These are phyloP conservation scores for Diaporthe humulicola DNA, from an alignment of 2,329 filamentous ascomycete genomes.

Conservation along the genomic window DNA sequence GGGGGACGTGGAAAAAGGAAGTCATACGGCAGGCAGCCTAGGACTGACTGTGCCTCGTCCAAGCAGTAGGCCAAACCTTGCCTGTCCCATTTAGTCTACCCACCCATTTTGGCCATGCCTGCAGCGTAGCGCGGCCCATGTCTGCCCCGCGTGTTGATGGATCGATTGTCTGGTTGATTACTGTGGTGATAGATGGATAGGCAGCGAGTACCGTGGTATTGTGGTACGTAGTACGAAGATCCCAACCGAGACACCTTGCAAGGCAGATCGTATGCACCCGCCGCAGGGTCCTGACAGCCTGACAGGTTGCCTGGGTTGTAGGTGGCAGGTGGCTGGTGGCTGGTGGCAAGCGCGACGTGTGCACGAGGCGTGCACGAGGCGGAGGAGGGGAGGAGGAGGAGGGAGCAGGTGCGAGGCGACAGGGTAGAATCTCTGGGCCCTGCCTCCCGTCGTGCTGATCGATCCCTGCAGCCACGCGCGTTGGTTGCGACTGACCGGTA, in stretches of 20 bases:
- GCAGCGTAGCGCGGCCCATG: background rate
- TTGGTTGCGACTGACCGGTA: slow-evolving; percentile 18
- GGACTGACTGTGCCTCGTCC: slow-evolving; percentile 8
- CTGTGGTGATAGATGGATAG: background rate
- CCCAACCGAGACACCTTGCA: background rate
- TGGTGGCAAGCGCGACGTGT: background rate
- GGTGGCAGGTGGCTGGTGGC: background rate
- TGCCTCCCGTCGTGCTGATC: background rate
- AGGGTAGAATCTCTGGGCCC: slow-evolving; percentile 7
- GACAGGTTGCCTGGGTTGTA: background rate
- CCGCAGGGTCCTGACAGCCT: slow-evolving; percentile 7
- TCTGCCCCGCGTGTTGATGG: background rate
- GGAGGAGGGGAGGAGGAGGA: background rate
- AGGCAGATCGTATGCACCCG: background rate
- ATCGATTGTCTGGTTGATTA: background rate
- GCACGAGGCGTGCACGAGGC: background rate
- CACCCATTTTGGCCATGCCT: background rate
- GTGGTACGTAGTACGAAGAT: background rate
- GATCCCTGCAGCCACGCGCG: slow-evolving; percentile 26
- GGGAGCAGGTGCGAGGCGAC: background rate
- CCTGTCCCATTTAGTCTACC: background rate
- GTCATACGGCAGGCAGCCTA: background rate
- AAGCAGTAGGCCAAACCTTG: slow-evolving; percentile 24
- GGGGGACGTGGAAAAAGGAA: background rate
- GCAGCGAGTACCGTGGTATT: background rate